Evolutionary conservation across 2,329 filamentous ascomycete genomes (phyloP), one percentile per base, ranked within the genome.

Genomic region (Fusarium siculi): DNA sequence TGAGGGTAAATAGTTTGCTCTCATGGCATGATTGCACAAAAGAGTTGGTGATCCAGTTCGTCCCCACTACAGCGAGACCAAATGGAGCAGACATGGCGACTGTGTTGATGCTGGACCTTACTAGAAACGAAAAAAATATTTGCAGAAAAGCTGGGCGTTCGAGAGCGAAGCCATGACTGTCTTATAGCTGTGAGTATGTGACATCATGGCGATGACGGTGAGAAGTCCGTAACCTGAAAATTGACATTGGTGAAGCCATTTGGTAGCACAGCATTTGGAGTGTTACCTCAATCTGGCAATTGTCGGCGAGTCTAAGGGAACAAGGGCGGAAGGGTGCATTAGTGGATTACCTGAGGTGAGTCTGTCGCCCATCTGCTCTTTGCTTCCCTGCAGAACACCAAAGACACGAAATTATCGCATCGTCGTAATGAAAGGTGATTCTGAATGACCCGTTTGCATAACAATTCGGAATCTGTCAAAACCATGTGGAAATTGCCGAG

Each of bases 41-140:
- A 2, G 72, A 74, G 21, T 64, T 70, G 19, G 72, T 74, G 23
- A 74, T 74, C 72, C 72, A 74, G 46, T 74, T 74, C 12, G 72
- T 74, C 19, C 72, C 72, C 19, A 74, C 43, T 15, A 74, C 58
- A 52, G 72, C 72, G 28, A 74, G 72, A 1, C 72, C 65, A 18
- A 74, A 39, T n/a, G 68, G 59, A n/a, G 37, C 6, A n/a, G 72
- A 46, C 72, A 74, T 74, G 15, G 21, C 54, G 44, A n/a, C 7
- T 16, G 10, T 12, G 25, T n/a, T 32, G 7, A 8, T 4, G 16
- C 18, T 18, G 21, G 4, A 16, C 3, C 14, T 16, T 10, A 2
- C 19, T 19, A 2, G 12, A 9, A 32, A 16, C 7, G 23, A 12
- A 21, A 23, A 19, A n/a, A 18, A 9, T 12, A 6, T 12, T 4